Base-by-base conservation (phyloP, 1,284 basidiomycete species). In the Fomitopsis schrenkii region DNA sequence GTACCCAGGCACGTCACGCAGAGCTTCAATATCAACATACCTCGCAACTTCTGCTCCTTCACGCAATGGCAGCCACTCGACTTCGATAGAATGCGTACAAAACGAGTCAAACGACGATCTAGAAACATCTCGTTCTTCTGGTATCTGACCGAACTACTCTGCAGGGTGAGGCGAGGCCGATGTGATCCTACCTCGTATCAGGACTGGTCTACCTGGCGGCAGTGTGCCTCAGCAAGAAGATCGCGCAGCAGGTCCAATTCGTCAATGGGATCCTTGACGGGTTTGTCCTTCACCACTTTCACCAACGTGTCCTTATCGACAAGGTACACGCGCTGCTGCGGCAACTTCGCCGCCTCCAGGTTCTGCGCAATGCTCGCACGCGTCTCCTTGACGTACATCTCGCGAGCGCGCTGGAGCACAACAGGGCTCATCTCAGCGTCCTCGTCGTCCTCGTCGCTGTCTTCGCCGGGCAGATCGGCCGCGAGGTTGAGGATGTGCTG, bases 401-500 rank as follows among this genome's bases (percentile, higher is more conserved):
- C 41, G 28, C 58, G 58, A 3, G 58, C 58, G 12, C 52, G 45
- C 30, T 3, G 40, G 22, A 44, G 19, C n/a, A 10, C 9, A 3
- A 9, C 14, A 5, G 48, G 19, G 14, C 14, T 15, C 1, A 14
- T 45, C 17, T 14, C 38, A 26, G 14, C 38, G 14, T 58, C 44
- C n/a, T 28, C 38, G 14, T 50, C 45, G 36, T 52, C 22, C 48
- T 59, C 52, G 40, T 55, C 50, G 22, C 38, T 45, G 14, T 59
- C 48, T 6, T 41, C 36, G 28, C 22, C 42, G 5, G 38, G 33
- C 40, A 59, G 22, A 30, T 59, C 58, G n/a, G 12, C 7, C 2
- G 38, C 38, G 5, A 59, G 36, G 33, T 59, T 59, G 17, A 19
- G 58, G 36, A 59, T 46, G 58, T 59, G 58, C 52, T 59, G 58